Percentiles rank a stretch among this genome's conserved stretches.
Conservation (phyloP, 805 yeast species). For the Ogataea populi-albae region DNA sequence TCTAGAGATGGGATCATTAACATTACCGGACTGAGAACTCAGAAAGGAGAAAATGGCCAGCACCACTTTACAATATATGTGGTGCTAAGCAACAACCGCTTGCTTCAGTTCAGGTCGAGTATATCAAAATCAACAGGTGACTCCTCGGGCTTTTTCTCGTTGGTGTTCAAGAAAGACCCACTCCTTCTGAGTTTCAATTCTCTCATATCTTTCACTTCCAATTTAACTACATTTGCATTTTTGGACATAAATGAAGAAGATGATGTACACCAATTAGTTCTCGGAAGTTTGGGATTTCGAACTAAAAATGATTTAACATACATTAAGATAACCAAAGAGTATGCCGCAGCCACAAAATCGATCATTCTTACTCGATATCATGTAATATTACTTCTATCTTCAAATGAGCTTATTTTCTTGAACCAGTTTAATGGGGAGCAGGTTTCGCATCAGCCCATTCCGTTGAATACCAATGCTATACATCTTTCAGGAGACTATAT, state of each 20-base stretch:
- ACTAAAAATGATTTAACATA: slow-evolving; percentile 22
- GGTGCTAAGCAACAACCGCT: slow-evolving; percentile 13
- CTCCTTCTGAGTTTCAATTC: slow-evolving; percentile 19
- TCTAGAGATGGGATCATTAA: slow-evolving; percentile 17
- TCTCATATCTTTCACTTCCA: slow-evolving; percentile 9
- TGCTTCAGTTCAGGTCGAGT: slow-evolving; percentile 14
- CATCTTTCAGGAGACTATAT: slow-evolving; percentile 51
- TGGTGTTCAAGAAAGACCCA: slow-evolving; percentile 24
- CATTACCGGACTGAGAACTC: slow-evolving; percentile 9
- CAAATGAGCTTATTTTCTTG: slow-evolving; percentile 39
- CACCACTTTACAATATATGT: slow-evolving; percentile 9
- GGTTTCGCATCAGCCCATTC: slow-evolving; percentile 36
- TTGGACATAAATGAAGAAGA: slow-evolving; percentile 22
- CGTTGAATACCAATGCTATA: slow-evolving; percentile 35
- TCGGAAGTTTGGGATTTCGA: slow-evolving; percentile 18
- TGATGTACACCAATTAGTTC: slow-evolving; percentile 14
- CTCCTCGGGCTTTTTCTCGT: slow-evolving; percentile 9
- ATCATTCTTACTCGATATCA: slow-evolving; percentile 54
- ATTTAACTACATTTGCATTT: slow-evolving; percentile 18
- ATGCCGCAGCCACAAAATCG: slow-evolving; percentile 28
- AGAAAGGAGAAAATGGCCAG: slow-evolving; percentile 4
- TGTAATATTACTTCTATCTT: slow-evolving; percentile 43
- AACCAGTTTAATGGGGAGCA: slow-evolving; percentile 52
- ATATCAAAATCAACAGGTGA: slow-evolving; percentile 9
- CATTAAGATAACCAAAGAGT: slow-evolving; percentile 8